Evolutionary conservation across 805 yeast genomes (phyloP), one percentile per base, ranked within the genome.

Genomic region (Candida argentea): DNA sequence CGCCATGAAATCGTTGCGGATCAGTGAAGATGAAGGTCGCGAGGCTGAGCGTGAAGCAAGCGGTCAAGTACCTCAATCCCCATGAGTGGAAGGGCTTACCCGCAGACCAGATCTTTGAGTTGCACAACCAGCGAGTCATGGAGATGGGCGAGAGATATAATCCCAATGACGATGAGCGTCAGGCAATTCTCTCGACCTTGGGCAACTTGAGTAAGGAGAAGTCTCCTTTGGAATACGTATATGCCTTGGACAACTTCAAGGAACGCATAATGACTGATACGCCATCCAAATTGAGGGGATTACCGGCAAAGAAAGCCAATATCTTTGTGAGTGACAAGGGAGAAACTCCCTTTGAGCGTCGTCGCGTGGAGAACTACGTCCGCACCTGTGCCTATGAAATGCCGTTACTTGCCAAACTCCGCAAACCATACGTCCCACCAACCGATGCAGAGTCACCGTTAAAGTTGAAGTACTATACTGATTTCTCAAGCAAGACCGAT

Each of bases 311-410:
- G 37, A 43, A 41, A 33, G 48, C 59, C 37, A 60, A 58, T 31
- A 46, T 52, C 15, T 41, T 46, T 14, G 67, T 61, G 10, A 45
- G 52, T 25, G 43, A 52, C 18, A 43, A 45, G 25, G 67, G 67
- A 12, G 37, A 39, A n/a, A 50, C 52, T 9, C 57, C 61, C 2
- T 63, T 58, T 35, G 49, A 57, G 28, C 82, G 75, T 43, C 70
- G 96, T 46, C 78, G 73, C 38, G 75, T 72, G 41, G 75, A 94
- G 40, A 73, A 80, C 38, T 74, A 77, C 44, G 77, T 77, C 46
- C 70, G 96, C 43, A 65, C 84, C 24, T 84, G 93, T 7, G 95
- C 96, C 0, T 89, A 79, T 56, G 97, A 89, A 50, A 68, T 89
- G 65, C 98, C 98, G 5, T 68, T 74, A 31, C 65, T 91, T 38